Conservation (phyloP, 2,329 filamentous ascomycete species). For the Pestalotiopsis fici region DNA sequence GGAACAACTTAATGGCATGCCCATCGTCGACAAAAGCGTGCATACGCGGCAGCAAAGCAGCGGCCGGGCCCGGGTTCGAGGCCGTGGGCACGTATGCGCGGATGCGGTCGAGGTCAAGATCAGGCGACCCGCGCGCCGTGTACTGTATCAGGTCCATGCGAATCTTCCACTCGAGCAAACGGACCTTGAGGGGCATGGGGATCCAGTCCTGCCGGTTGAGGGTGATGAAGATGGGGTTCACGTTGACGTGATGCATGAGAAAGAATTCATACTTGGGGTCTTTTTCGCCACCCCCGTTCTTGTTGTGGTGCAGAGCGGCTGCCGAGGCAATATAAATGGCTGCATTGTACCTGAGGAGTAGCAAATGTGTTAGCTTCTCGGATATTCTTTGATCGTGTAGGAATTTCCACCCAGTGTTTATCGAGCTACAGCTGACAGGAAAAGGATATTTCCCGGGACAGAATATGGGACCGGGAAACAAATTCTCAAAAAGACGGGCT, state of each 20-base stretch:
- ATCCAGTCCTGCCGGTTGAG: constrained; percentile 66
- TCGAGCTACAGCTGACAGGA: too few species aligned
- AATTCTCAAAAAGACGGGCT: too few species aligned
- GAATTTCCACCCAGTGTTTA: too few species aligned
- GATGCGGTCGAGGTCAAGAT: constrained; percentile 61
- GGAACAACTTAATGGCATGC: constrained; percentile 74
- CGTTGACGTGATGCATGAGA: constrained; percentile 73
- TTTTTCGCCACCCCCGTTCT: constrained; percentile 31
- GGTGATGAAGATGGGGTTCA: constrained; percentile 69
- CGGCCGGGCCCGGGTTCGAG: constrained; percentile 31
- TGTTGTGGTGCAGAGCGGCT: constrained; percentile 63
- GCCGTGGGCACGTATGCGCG: constrained; percentile 57
- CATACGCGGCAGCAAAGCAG: constrained; percentile 48
- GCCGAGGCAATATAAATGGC: constrained; percentile 48
- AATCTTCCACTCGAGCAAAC: constrained; percentile 81
- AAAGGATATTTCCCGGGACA: too few species aligned
- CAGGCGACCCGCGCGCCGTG: constrained; percentile 64
- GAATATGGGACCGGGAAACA: too few species aligned
- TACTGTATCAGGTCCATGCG: constrained; percentile 76
- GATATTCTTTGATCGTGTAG: too few species aligned
- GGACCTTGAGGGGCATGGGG: constrained; percentile 58
- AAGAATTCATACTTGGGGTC: constrained; percentile 81
- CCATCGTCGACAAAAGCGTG: constrained; percentile 69
- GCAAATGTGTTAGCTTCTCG: too few species aligned
- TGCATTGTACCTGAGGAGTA: too few species aligned